Base-by-base conservation (phyloP, 2,329 filamentous ascomycete genomes). In the Fusarium nanum region DNA sequence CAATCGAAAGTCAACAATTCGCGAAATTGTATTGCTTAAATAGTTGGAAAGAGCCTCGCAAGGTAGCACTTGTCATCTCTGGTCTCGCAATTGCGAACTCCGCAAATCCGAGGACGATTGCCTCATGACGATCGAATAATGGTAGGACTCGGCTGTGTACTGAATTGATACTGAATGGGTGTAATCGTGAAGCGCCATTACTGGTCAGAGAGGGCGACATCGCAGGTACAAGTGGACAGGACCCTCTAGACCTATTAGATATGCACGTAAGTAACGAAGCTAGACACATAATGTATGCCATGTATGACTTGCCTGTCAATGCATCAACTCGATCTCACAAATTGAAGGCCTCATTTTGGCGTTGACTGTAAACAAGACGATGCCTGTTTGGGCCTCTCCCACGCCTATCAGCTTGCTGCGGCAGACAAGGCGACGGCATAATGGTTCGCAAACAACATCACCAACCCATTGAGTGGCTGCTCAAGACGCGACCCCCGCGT, bases 231-330 rank as follows among this genome's bases (percentile, higher is more conserved):
- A 49, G 45, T 66, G 13, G 48, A 34, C 41, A 34, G 30, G 7
- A 40, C 16, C 12, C 7, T 47, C 37, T 50, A 34, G 27, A 27
- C 46, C 27, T 30, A 30, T 37, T 22, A 32, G 13, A 23, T 25
- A 62, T 56, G 60, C 58, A 42, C 42, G 22, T 47, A 56, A 48
- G 44, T 52, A 18, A 34, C 9, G 14, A 27, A n/a, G n/a, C 30
- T 55, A 27, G 22, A 60, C 28, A n/a, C n/a, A 54, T 28, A n/a
- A 62, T 62, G 69, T 72, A 56, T 62, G 56, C 64, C 63, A 59
- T 72, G 47, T 63, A 56, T 74, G 69, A 66, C 63, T 63, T 73
- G 40, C 56, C 58, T 72, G 55, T 59, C 46, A 53, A 58, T 56
- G 50, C 67, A 48, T 46, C 28, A 44, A 55, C 7, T 32, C 11